These are phyloP conservation scores for Suillus fuscotomentosus DNA, from an alignment of 768 basidiomycete species.

Conservation along the genomic window DNA sequence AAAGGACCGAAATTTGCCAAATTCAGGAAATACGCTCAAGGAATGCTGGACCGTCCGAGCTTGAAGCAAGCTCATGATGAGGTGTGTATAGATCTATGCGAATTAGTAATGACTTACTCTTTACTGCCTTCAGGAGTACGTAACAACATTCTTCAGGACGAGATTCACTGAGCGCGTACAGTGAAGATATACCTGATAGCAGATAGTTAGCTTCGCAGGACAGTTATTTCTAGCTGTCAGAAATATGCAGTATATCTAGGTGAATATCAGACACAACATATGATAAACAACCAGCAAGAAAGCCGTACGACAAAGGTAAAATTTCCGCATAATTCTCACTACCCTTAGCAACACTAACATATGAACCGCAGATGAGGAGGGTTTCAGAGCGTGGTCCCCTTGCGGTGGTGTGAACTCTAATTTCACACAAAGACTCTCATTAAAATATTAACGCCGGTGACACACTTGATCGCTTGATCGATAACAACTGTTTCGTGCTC, in stretches of 20 bases:
- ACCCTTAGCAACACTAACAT: conserved; percentile 87
- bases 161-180: not conserved
- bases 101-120: not conserved
- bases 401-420: conserved; percentile 87
- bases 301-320: not conserved
- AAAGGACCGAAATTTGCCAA: conserved; percentile 43
- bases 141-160: not conserved
- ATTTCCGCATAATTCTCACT: conserved; percentile 35
- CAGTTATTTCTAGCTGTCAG: not conserved
- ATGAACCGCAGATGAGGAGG: conserved; percentile 92
- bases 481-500: conserved; percentile 69
- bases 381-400: conserved; percentile 76
- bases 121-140: not conserved
- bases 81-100: not conserved
- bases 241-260: not conserved
- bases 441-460: no score
- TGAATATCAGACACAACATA: not conserved
- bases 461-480: conserved; percentile 82
- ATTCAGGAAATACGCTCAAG: conserved; percentile 46
- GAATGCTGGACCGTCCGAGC: conserved; percentile 32
- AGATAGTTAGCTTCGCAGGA: not conserved
- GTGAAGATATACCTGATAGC: not conserved
- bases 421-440: conserved; percentile 67
- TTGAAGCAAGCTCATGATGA: not conserved
- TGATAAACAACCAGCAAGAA: not conserved